Evolutionary conservation across 23 red algal species (phyloP).

Genomic region (Gracilaria caudata): DNA sequence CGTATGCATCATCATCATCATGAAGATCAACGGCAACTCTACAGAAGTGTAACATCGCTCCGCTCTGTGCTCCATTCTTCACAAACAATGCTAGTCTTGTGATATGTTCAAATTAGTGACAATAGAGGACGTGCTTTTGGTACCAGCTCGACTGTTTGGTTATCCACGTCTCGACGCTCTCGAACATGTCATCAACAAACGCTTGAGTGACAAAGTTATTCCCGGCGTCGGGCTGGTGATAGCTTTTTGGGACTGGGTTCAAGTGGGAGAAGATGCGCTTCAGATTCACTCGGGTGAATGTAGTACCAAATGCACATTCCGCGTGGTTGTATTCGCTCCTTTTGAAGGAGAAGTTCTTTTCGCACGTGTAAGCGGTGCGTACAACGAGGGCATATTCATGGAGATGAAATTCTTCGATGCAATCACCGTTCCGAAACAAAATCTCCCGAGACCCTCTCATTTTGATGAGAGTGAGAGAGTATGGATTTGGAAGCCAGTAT

Average conservation of each 20-base stretch:
- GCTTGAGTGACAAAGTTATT: conserved; percentile 57
- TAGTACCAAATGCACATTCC: conserved; percentile 58
- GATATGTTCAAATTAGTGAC: conserved; percentile 74
- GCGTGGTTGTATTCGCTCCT: conserved; percentile 70
- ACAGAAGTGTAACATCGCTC: not conserved
- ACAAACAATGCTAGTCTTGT: not conserved
- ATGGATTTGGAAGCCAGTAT: conserved; percentile 72
- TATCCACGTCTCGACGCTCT: conserved; percentile 26
- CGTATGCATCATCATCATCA: not conserved
- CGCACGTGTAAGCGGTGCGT: conserved; percentile 35
- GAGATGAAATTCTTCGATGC: conserved; percentile 73
- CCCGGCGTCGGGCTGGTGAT: conserved; percentile 52
- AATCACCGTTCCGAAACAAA: conserved; percentile 37
- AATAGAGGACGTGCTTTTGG: conserved; percentile 64
- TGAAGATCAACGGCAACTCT: not conserved
- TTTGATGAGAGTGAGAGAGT: conserved; percentile 58
- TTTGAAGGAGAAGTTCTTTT: conserved; percentile 70
- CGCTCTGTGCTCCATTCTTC: not conserved
- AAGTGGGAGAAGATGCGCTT: conserved; percentile 56
- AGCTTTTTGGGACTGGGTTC: conserved; percentile 68
- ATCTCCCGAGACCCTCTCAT: conserved; percentile 43
- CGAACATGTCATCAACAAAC: conserved; percentile 68
- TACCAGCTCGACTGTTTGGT: conserved; percentile 66
- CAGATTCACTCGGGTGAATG: conserved; percentile 35
- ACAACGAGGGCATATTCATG: conserved; percentile 36